Conservation (phyloP, 129 eudicot genomes). For the Calendula officinalis region DNA sequence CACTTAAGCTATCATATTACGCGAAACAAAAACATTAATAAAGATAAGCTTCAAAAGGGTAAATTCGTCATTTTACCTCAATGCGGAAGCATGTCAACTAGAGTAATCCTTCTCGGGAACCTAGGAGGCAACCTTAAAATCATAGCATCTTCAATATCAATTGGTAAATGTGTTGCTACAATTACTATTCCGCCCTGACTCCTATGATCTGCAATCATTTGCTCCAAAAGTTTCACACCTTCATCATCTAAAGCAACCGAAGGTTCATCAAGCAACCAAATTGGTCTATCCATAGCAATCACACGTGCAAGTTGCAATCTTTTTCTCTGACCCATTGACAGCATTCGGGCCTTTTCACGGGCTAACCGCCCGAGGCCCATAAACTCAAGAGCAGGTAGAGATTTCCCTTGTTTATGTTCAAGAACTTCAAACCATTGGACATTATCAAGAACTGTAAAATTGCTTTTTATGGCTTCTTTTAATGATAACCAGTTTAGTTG, state of each 20-base stretch:
- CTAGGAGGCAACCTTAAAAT: constrained; percentile 64
- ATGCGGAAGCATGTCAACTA: constrained; percentile 68
- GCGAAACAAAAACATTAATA: neutral
- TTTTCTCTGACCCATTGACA: constrained; percentile 88
- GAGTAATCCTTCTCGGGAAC: constrained; percentile 67
- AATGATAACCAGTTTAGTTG: constrained; percentile 87
- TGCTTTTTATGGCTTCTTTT: constrained; percentile 68
- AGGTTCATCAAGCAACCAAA: constrained; percentile 95
- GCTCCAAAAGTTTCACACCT: constrained; percentile 77
- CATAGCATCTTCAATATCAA: constrained; percentile 66
- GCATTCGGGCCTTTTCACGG: constrained; percentile 78
- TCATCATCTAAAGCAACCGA: constrained; percentile 87
- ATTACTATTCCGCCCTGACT: constrained; percentile 85
- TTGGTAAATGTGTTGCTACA: constrained; percentile 80
- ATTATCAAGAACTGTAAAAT: constrained; percentile 75
- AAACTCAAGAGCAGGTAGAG: constrained; percentile 71
- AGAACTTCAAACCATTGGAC: constrained; percentile 90
- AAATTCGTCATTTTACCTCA: constrained; percentile 35
- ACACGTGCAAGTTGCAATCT: constrained; percentile 82
- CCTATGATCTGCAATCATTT: constrained; percentile 70
- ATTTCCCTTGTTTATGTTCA: constrained; percentile 71
- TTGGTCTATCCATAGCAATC: constrained; percentile 82
- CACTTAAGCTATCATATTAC: neutral
- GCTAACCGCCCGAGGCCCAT: constrained; percentile 82
- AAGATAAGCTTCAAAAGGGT: neutral